Evolutionary conservation across 805 yeast species (phyloP).

Genomic region (Hyphopichia homilentoma): DNA sequence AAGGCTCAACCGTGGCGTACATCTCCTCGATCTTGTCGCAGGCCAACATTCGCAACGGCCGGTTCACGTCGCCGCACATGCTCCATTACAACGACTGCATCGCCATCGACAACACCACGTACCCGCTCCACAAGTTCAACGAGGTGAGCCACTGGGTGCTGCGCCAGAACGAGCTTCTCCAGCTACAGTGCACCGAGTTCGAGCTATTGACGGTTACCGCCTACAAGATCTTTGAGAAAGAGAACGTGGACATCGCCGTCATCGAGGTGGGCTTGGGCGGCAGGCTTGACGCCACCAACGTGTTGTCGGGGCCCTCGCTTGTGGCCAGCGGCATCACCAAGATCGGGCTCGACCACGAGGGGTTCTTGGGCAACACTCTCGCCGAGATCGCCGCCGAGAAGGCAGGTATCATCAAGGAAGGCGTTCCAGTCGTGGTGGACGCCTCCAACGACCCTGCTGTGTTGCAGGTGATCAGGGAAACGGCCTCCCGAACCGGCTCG

Average conservation of each 20-base stretch:
- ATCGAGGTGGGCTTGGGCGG: slow-evolving; percentile 98
- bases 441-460: slow-evolving; percentile 57
- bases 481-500: slow-evolving; percentile 31
- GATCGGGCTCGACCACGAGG: slow-evolving; percentile 83
- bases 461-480: slow-evolving; percentile 38
- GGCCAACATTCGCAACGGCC: slow-evolving; percentile 56
- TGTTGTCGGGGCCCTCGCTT: slow-evolving; percentile 41
- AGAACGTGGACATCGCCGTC: slow-evolving; percentile 67
- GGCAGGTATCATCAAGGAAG: slow-evolving; percentile 76
- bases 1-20: slow-evolving; percentile 89
- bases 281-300: slow-evolving; percentile 82
- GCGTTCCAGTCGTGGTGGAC: slow-evolving; percentile 67
- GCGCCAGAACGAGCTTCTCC: slow-evolving; percentile 31
- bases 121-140: slow-evolving; percentile 44
- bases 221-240: slow-evolving; percentile 62
- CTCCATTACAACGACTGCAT: slow-evolving; percentile 72
- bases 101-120: slow-evolving; percentile 56
- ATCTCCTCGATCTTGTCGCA: slow-evolving; percentile 58
- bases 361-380: slow-evolving; percentile 65
- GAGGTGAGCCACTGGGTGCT: slow-evolving; percentile 41
- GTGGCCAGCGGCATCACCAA: slow-evolving; percentile 74
- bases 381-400: slow-evolving; percentile 69
- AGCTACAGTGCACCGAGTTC: slow-evolving; percentile 78
- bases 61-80: slow-evolving; percentile 88
- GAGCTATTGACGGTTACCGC: slow-evolving; percentile 86